phyloP scores from a whole-genome alignment of 1,284 basidiomycete species.

The Hemileccinum hortonii region DNA sequence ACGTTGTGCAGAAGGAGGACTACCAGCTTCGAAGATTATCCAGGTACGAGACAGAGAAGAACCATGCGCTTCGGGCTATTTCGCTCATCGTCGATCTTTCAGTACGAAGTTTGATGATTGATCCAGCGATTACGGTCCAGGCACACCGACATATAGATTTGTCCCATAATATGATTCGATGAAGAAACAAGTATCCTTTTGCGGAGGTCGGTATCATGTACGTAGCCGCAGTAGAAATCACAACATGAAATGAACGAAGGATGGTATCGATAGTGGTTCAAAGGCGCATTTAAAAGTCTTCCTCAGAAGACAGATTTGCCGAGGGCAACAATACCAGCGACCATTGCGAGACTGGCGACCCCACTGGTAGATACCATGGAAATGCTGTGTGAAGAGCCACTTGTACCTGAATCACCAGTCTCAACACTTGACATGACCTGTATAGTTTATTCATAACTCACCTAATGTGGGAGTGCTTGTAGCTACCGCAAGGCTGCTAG shows the following conservation, averaged over 20 bases:
- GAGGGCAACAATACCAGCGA: slow-evolving; percentile 7
- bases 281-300: not conserved
- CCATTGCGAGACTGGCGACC: slow-evolving; percentile 7
- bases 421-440: not conserved
- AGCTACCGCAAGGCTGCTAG: not conserved
- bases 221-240: not conserved
- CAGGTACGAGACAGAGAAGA: slow-evolving; percentile 11
- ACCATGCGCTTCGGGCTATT: not conserved
- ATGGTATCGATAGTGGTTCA: too few relatives aligned
- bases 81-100: not conserved
- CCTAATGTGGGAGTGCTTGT: not conserved
- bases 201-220: not conserved
- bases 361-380: not conserved
- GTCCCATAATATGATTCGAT: not conserved
- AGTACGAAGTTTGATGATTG: slow-evolving; percentile 23
- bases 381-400: slow-evolving; percentile 9
- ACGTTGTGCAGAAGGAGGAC: slow-evolving; percentile 11
- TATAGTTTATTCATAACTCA: slow-evolving; percentile 5
- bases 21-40: slow-evolving; percentile 21
- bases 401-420: not conserved
- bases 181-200: not conserved
- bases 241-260: not conserved
- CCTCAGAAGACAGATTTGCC: not conserved
- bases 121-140: not conserved
- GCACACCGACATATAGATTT: not conserved